These are phyloP conservation scores for Papiliotrema terrestris DNA, from an alignment of 1,284 basidiomycete genomes.

Conservation along the genomic window DNA sequence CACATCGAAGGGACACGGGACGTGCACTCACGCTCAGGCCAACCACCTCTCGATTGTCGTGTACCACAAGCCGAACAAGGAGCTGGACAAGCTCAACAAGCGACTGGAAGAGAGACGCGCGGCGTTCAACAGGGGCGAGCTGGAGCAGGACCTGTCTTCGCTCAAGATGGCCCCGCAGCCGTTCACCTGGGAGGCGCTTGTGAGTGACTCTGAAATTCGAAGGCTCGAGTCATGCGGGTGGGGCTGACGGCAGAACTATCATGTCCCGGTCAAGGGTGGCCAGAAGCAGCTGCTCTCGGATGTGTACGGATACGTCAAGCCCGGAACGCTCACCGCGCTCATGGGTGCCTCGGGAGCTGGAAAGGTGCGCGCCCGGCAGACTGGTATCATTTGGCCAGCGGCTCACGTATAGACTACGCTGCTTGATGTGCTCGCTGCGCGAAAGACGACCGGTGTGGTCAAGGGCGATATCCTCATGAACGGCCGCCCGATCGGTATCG, in stretches of 20 bases:
- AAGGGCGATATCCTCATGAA: conserved; percentile 54
- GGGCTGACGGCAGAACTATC: conserved; percentile 39
- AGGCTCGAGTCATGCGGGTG: neutral
- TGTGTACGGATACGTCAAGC: conserved; percentile 58
- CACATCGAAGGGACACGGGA: neutral
- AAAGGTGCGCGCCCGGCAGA: conserved; percentile 23
- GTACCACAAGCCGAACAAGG: conserved; percentile 67
- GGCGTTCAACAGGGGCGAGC: conserved; percentile 43
- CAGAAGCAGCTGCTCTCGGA: conserved; percentile 53
- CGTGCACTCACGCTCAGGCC: conserved; percentile 11
- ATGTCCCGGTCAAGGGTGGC: conserved; percentile 55
- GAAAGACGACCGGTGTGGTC: conserved; percentile 55
- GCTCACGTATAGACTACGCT: conserved; percentile 49
- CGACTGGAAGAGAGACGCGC: conserved; percentile 58
- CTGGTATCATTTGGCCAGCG: neutral
- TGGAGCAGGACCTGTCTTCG: conserved; percentile 46
- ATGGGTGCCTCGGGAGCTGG: conserved; percentile 60
- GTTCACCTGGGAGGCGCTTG: conserved; percentile 51
- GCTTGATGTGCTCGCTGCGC: conserved; percentile 56
- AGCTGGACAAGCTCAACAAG: conserved; percentile 64
- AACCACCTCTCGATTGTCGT: conserved; percentile 53
- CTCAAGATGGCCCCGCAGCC: conserved; percentile 48
- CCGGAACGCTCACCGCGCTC: conserved; percentile 58
- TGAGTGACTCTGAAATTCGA: neutral
- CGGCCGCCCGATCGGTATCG: conserved; percentile 53